Percentiles rank a stretch among this genome's conserved stretches.
Conservation (phyloP, 345 rosid species). For the Zanthoxylum bungeanum region DNA sequence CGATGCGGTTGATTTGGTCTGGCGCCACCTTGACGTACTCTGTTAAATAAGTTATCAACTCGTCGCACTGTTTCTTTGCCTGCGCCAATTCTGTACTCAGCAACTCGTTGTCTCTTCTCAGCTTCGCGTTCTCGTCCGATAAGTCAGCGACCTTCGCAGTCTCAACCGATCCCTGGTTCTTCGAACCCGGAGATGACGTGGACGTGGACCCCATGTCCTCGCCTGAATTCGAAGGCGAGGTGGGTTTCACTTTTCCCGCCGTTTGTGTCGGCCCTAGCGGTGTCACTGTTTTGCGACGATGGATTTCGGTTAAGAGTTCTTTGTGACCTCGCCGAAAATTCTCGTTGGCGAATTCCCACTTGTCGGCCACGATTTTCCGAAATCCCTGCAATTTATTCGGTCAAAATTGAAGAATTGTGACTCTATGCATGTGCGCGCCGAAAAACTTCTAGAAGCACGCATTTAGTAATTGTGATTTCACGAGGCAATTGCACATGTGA, state of each 20-base stretch:
- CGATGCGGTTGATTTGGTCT: slow-evolving; percentile 62
- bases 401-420: neutral
- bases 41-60: slow-evolving; percentile 60
- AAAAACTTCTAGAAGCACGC: neutral
- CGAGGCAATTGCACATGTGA: neutral
- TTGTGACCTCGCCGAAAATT: slow-evolving; percentile 55
- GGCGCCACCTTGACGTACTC: slow-evolving; percentile 62
- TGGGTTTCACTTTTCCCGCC: slow-evolving; percentile 22
- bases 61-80: slow-evolving; percentile 76
- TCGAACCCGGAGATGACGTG: slow-evolving; percentile 69
- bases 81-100: slow-evolving; percentile 73
- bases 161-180: slow-evolving; percentile 77
- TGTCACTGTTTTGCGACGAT: slow-evolving; percentile 57
- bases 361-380: slow-evolving; percentile 71
- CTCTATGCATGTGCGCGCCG: too few relatives aligned
- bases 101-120: slow-evolving; percentile 66
- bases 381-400: slow-evolving; percentile 46
- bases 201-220: slow-evolving; percentile 79
- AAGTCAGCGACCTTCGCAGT: slow-evolving; percentile 47
- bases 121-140: slow-evolving; percentile 80
- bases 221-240: slow-evolving; percentile 63
- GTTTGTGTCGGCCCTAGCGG: slow-evolving; percentile 9
- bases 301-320: slow-evolving; percentile 47
- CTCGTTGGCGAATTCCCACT: slow-evolving; percentile 86
- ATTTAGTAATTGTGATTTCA: neutral